These are phyloP conservation scores for Alternaria ethzedia DNA, from an alignment of 2,329 filamentous ascomycete species.

Conservation along the genomic window DNA sequence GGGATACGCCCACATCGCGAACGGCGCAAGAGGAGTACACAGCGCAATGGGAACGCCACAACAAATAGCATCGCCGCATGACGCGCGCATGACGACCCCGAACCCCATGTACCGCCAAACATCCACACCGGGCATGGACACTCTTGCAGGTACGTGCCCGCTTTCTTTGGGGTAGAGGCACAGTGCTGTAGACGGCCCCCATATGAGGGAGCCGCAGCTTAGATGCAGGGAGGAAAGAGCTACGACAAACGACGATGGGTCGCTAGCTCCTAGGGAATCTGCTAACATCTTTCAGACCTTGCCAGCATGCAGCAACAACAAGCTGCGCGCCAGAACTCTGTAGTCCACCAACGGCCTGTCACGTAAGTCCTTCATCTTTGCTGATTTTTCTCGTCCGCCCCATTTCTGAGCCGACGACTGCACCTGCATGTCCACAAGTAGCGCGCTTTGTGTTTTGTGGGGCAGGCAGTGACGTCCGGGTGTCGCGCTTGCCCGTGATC, in stretches of 20 bases:
- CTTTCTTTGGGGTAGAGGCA: conserved; percentile 14
- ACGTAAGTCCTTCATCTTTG: conserved; percentile 35
- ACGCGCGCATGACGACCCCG: conserved; percentile 44
- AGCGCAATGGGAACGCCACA: conserved; percentile 42
- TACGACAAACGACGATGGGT: not conserved
- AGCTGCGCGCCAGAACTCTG: conserved; percentile 46
- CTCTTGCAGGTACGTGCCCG: conserved; percentile 51
- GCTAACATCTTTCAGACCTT: conserved; percentile 47
- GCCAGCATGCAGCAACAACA: conserved; percentile 57
- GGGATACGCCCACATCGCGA: conserved; percentile 32
- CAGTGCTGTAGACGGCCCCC: not conserved
- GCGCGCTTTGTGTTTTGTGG: not conserved
- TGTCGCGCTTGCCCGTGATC: conserved; percentile 21
- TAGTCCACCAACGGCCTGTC: conserved; percentile 43
- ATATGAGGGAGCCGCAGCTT: not conserved
- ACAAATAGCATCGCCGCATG: conserved; percentile 37
- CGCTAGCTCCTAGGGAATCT: not conserved
- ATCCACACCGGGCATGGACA: conserved; percentile 57
- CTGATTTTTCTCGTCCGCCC: not conserved
- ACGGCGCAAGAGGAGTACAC: conserved; percentile 40
- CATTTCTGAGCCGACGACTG: not conserved
- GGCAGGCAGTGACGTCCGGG: conserved; percentile 9
- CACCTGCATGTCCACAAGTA: not conserved
- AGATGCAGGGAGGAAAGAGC: conserved; percentile 1
- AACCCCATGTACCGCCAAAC: conserved; percentile 47